A percentile compares a stretch with the other conserved stretches of the same genome.
phyloP scores from a whole-genome alignment of 176 grass and related monocot genomes.

The Raddia distichophylla region DNA sequence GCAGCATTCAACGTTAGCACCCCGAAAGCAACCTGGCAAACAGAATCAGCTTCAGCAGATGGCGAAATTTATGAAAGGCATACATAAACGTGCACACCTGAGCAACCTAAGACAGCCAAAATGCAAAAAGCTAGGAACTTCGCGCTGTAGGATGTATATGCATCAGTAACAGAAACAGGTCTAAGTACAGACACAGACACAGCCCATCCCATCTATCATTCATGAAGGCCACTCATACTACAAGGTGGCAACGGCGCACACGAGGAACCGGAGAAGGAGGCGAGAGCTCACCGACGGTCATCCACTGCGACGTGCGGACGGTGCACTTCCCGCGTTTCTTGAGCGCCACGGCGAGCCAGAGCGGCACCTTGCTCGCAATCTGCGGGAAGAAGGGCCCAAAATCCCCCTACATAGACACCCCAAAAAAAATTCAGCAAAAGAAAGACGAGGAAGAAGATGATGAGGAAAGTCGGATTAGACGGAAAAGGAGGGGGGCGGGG shows the following conservation, averaged over 20 bases:
- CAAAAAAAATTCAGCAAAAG: too few relatives aligned
- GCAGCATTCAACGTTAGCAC: neutral
- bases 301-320: slow-evolving; percentile 68
- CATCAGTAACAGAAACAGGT: neutral
- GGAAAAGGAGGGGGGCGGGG: neutral
- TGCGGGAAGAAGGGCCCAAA: slow-evolving; percentile 78
- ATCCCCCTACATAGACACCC: slow-evolving; percentile 54
- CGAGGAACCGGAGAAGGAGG: neutral
- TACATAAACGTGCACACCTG: neutral
- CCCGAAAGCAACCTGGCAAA: neutral
- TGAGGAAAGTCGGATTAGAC: neutral
- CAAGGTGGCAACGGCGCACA: neutral
- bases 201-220: neutral
- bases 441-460: neutral
- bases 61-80: neutral
- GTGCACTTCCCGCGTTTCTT: slow-evolving; percentile 80
- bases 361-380: slow-evolving; percentile 78
- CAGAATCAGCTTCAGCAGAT: neutral
- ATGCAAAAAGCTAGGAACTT: neutral
- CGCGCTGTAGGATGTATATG: neutral
- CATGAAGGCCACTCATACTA: neutral
- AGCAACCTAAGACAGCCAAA: neutral
- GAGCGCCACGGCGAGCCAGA: slow-evolving; percentile 72
- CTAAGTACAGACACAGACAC: neutral
- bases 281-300: slow-evolving; percentile 71